Conservation (phyloP, 495 filamentous ascomycete species). For the Trichocladium antarcticum region DNA sequence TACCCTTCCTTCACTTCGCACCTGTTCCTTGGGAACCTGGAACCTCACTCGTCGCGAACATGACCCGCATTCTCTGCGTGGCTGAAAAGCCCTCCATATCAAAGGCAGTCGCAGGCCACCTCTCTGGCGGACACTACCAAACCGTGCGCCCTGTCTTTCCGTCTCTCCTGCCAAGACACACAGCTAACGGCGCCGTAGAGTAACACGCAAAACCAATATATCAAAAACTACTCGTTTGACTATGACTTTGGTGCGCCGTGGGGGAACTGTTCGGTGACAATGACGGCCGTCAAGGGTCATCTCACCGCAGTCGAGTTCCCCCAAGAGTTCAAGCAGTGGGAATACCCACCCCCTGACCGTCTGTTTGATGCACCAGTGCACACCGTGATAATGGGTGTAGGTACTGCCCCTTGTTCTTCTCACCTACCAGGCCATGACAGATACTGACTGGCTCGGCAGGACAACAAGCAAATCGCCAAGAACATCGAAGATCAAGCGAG, state of each 20-base stretch:
- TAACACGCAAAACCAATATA: constrained; percentile 55
- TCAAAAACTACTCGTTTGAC: constrained; percentile 89
- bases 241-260: constrained; percentile 75
- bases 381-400: constrained; percentile 52
- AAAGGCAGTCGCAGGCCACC: constrained; percentile 81
- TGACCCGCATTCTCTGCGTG: constrained; percentile 68
- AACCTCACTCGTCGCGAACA: constrained; percentile 2
- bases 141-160: constrained; percentile 45
- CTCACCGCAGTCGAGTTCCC: constrained; percentile 64
- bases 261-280: constrained; percentile 73
- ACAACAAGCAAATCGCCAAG: constrained; percentile 65
- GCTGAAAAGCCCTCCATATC: constrained; percentile 96
- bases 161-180: not conserved
- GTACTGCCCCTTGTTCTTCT: constrained; percentile 8
- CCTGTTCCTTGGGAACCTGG: no score
- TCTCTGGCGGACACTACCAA: constrained; percentile 61
- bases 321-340: constrained; percentile 59
- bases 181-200: constrained; percentile 18
- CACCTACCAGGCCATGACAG: not conserved
- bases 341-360: constrained; percentile 61
- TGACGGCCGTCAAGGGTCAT: constrained; percentile 89
- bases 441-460: constrained; percentile 35
- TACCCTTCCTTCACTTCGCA: no score
- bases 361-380: constrained; percentile 77
- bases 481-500: constrained; percentile 76